Percentiles rank a stretch among this genome's conserved stretches.
Evolutionary conservation across 805 yeast species (phyloP).

Genomic region (Cyberlindnera saturnus): DNA sequence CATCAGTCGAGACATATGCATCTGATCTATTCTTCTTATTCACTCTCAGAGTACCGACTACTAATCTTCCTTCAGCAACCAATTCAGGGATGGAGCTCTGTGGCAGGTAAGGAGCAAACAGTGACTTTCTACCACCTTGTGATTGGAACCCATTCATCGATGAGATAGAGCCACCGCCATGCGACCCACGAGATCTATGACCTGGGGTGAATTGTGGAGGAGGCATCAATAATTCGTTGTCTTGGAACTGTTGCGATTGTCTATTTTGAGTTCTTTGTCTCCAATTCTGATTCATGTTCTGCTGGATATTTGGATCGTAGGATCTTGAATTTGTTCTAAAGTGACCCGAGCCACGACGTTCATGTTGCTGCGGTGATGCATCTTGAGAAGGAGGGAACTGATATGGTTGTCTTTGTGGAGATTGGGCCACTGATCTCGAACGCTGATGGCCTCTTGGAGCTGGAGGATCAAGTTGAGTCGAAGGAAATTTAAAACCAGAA

Average conservation of each 20-base stretch:
- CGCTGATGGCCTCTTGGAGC: constrained; percentile 17
- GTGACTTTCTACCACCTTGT: constrained; percentile 57
- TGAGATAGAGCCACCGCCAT: constrained; percentile 50
- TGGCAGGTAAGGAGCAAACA: constrained; percentile 94
- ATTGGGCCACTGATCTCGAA: constrained; percentile 19
- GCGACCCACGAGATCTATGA: constrained; percentile 70
- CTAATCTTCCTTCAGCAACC: constrained; percentile 83
- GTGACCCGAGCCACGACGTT: constrained; percentile 37
- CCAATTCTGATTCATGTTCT: constrained; percentile 54
- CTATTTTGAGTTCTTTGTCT: constrained; percentile 37
- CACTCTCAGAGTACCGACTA: constrained; percentile 87
- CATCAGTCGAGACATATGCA: constrained; percentile 97
- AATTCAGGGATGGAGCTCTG: constrained; percentile 88
- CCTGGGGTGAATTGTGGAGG: constrained; percentile 50
- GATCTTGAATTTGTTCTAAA: constrained; percentile 32
- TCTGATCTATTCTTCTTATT: constrained; percentile 95
- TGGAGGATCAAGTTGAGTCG: constrained; percentile 31
- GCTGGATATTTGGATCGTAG: constrained; percentile 11
- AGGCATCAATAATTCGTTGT: constrained; percentile 15
- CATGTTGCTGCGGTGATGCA: constrained; percentile 20
- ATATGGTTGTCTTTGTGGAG: constrained; percentile 36
- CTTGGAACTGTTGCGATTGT: constrained; percentile 23
- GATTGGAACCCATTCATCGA: constrained; percentile 23
- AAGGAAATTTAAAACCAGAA: constrained; percentile 53
- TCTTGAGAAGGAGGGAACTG: constrained; percentile 59